Percentiles rank a stretch among this genome's conserved stretches.
Evolutionary conservation across 179 eudicot genomes (phyloP).

Genomic region (Silene vulgaris): DNA sequence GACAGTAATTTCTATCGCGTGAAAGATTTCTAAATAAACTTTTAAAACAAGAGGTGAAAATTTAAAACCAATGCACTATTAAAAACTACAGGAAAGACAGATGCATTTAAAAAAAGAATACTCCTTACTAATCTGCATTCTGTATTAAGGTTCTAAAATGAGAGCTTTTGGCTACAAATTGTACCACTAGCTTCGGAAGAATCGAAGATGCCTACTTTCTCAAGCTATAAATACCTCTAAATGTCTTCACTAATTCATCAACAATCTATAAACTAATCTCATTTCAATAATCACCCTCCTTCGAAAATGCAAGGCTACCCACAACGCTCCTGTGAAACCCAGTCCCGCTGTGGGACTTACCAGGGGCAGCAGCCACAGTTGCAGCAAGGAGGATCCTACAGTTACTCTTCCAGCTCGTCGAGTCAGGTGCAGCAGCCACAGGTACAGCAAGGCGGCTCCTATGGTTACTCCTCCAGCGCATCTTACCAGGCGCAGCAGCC

Average conservation of each 20-base stretch:
- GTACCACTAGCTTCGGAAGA: slow-evolving; percentile 6
- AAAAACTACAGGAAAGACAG: background rate
- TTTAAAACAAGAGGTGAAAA: background rate
- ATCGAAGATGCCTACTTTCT: slow-evolving; percentile 12
- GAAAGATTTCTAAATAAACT: no score
- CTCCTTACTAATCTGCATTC: background rate
- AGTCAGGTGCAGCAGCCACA: no score
- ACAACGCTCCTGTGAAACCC: slow-evolving; percentile 1
- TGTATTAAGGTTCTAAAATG: no score
- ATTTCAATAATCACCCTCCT: background rate
- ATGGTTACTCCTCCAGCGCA: no score
- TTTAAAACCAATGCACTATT: no score
- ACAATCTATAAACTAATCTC: background rate
- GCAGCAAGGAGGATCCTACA: background rate
- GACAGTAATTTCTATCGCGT: no score
- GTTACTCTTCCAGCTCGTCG: background rate
- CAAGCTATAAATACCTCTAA: slow-evolving; percentile 15
- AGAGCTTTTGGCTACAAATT: background rate
- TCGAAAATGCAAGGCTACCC: slow-evolving; percentile 7
- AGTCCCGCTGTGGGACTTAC: background rate
- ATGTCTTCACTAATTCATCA: slow-evolving; percentile 10
- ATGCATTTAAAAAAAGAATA: no score
- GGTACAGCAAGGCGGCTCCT: no score
- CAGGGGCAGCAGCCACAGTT: background rate
- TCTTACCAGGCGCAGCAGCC: no score